These are phyloP conservation scores for Nakazawaea peltata DNA, from an alignment of 805 yeast genomes.

Conservation along the genomic window DNA sequence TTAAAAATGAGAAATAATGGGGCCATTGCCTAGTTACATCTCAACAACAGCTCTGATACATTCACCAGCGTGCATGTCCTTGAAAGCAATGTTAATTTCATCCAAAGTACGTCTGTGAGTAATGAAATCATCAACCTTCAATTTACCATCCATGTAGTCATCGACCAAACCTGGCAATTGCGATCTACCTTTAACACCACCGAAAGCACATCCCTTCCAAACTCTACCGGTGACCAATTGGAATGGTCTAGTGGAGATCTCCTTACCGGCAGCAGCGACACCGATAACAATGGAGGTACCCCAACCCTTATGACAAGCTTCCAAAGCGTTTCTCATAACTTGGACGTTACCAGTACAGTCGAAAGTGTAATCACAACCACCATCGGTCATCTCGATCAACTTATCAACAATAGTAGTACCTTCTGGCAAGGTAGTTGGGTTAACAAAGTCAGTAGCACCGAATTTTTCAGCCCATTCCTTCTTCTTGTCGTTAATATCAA, in stretches of 20 bases:
- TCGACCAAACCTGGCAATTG: slow-evolving; percentile 89
- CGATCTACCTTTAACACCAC: slow-evolving; percentile 96
- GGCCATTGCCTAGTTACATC: slow-evolving; percentile 19
- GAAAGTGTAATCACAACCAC: slow-evolving; percentile 93
- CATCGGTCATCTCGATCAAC: slow-evolving; percentile 85
- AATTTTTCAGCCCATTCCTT: slow-evolving; percentile 80
- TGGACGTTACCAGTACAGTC: slow-evolving; percentile 96
- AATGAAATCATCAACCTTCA: slow-evolving; percentile 91
- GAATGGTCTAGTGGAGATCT: slow-evolving; percentile 95
- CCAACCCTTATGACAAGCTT: slow-evolving; percentile 99
- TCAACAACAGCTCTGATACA: slow-evolving; percentile 88
- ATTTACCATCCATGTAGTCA: slow-evolving; percentile 70
- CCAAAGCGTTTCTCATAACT: slow-evolving; percentile 95
- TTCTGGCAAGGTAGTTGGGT: slow-evolving; percentile 70
- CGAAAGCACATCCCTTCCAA: slow-evolving; percentile 99
- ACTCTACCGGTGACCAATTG: slow-evolving; percentile 98
- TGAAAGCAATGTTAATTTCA: slow-evolving; percentile 82
- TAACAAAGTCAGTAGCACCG: slow-evolving; percentile 93
- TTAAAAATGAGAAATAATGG: background rate
- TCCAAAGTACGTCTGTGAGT: slow-evolving; percentile 80
- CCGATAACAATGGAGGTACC: slow-evolving; percentile 94
- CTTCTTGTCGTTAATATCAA: slow-evolving; percentile 82
- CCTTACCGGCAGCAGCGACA: slow-evolving; percentile 98
- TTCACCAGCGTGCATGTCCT: slow-evolving; percentile 89
- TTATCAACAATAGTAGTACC: slow-evolving; percentile 75